Base-by-base conservation (phyloP, 2,329 filamentous ascomycete genomes). In the Xylariaceae sp. region DNA sequence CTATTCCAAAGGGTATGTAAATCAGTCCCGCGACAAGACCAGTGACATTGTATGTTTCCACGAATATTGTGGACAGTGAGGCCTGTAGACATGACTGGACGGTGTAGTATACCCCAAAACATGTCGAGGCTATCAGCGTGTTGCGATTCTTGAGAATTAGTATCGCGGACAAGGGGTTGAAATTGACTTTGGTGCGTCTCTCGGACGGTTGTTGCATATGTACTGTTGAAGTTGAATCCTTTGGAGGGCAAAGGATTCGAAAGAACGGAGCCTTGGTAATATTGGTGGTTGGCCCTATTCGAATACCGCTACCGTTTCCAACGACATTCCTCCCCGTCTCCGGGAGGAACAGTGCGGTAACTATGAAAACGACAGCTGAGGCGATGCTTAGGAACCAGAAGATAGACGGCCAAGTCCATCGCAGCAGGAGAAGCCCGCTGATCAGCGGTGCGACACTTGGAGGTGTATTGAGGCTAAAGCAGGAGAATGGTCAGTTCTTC, bases 11-110 rank as follows among this genome's bases (percentile, higher is more conserved):
- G 6, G 48, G 51, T 4, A 53, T 40, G 23, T 52, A 53, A 8
- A 27, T 47, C 16, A 53, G 19, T 2, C 43, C 48, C 2, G 38
- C 33, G n/a, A 44, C 29, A 16, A 47, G 17, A 4, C 51, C 45
- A 7, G 45, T 46, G 6, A 47, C 40, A 3, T 22, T 32, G 25
- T 49, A 54, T 7, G 42, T 33, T 6, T 48, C 29, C 5, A 45
- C 19, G 7, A 52, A 49, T 12, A 52, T 16, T 10, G 40, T 52
- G 0, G 43, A 52, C 3, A 49, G 23, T 3, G 45, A 53, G 3
- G 51, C 48, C 11, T 52, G 43, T 6, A 53, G 41, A 38, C 41
- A 54, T 3, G 40, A 45, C 20, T 54, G 49, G 5, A 52, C 37
- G 11, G 49, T 40, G 22, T 48, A 54, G 19, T 46, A 37, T 8